These are phyloP conservation scores for Blyttiomyces sp. DNA, from an alignment of 371 early-diverging fungal species.

Conservation along the genomic window DNA sequence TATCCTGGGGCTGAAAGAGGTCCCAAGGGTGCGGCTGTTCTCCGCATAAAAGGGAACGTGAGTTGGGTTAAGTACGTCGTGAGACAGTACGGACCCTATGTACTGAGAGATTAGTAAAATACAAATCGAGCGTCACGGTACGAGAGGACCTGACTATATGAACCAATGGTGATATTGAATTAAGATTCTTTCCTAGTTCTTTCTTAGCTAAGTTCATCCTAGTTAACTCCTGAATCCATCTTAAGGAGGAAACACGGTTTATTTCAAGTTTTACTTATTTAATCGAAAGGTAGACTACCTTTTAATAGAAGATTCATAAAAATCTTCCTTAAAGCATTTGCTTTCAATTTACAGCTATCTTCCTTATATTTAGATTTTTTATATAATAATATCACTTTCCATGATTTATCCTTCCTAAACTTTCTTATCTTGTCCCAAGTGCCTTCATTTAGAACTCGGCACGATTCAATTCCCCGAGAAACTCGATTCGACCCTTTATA, in stretches of 20 bases:
- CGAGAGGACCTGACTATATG: conserved; percentile 39
- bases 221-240: conserved; percentile 39
- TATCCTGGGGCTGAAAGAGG: conserved; percentile 16
- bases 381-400: too few species aligned
- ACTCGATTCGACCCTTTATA: too few species aligned
- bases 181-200: conserved; percentile 9
- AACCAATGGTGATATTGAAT: conserved; percentile 43
- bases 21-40: conserved; percentile 29
- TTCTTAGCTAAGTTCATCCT: conserved; percentile 32
- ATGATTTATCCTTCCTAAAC: too few species aligned
- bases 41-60: conserved; percentile 39
- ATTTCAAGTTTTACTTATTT: conserved; percentile 31
- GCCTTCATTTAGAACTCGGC: too few species aligned
- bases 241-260: conserved; percentile 38
- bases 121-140: conserved; percentile 30
- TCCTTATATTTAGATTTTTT: too few species aligned
- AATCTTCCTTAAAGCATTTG: too few species aligned
- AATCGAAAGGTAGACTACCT: too few species aligned
- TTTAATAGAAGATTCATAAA: too few species aligned
- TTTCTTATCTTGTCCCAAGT: too few species aligned
- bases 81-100: conserved; percentile 50
- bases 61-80: conserved; percentile 42
- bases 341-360: too few species aligned
- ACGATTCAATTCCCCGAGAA: too few species aligned
- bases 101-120: conserved; percentile 42